These are phyloP conservation scores for Solanum appendiculatum DNA, from an alignment of 257 asterid genomes.

Conservation along the genomic window DNA sequence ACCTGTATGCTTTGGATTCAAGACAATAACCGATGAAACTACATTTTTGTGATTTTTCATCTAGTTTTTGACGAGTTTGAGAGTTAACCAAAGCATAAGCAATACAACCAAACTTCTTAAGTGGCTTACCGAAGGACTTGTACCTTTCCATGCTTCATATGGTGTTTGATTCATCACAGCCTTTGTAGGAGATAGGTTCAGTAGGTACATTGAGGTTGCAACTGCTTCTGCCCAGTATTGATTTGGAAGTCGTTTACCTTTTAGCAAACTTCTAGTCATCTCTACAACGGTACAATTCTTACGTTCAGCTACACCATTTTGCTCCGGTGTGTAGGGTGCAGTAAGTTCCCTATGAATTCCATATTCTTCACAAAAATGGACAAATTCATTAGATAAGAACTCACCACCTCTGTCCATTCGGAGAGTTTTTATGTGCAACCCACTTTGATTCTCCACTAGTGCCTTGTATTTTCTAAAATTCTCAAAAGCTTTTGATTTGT, in stretches of 20 bases:
- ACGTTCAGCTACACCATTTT: not conserved
- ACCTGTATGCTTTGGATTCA: not conserved
- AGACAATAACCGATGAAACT: not conserved
- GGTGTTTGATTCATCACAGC: not conserved
- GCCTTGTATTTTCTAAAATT: too few species aligned
- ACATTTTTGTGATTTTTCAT: not conserved
- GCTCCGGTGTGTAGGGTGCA: not conserved
- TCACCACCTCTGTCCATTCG: not conserved
- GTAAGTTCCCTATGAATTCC: not conserved
- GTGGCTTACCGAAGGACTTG: not conserved
- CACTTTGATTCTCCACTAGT: too few species aligned
- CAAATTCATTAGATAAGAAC: not conserved
- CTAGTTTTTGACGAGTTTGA: not conserved
- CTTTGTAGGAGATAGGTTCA: not conserved
- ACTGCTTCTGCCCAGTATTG: not conserved
- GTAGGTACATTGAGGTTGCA: not conserved
- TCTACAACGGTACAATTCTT: not conserved
- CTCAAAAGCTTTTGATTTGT: too few species aligned
- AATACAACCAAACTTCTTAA: not conserved
- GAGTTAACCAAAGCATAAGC: not conserved
- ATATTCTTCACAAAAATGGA: not conserved
- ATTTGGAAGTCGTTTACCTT: not conserved
- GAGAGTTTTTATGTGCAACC: too few species aligned
- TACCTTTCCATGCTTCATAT: not conserved
- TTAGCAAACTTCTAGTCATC: not conserved